Base-by-base conservation (phyloP, 169 alveolate species). In the Plasmodium coatneyi region DNA sequence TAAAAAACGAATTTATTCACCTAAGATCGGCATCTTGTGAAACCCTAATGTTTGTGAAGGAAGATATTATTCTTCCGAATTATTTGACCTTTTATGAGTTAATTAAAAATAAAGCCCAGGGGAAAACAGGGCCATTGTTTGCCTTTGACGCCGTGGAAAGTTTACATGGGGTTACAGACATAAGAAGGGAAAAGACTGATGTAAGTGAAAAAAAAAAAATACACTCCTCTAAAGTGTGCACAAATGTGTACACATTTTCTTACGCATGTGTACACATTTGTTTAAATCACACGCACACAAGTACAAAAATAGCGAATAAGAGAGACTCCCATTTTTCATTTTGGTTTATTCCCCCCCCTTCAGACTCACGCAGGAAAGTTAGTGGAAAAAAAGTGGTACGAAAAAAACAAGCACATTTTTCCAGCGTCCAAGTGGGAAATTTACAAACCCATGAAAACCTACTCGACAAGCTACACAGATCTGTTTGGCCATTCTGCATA, bases 371-470 rank as follows among this genome's bases (percentile, higher is more conserved):
- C 95, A 14, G 96, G 96, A 2, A 93, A 93, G 74, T 49, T 93
- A 32, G 93, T 93, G 70, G 96, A 93, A 81, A 66, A 74, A 70
- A 84, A 81, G 34, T 93, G 96, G 96, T 93, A 93, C 66, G 96
- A 93, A 84, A 86, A 36, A 92, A 93, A 93, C 80, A 84, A 93
- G 54, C 96, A 93, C 49, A 92, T 86, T 25, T 93, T 93, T 70
- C 96, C 96, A 3, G 96, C 96, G 16, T 83, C 92, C 41, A 84
- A 93, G 43, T 93, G 96, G 96, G 96, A 93, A 71, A 70, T 78
- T 74, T 93, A 93, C 76, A 86, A 93, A n/a, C 96, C 96, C 41
- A 30, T 81, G 52, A 92, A 83, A 80, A 83, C 79, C n/a, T 80
- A 86, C 32, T 39, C 87, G 54, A 71, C 92, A 34, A 82, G 80